phyloP scores from a whole-genome alignment of 192 early-diverging fungal species.

The Podila minutissima region DNA sequence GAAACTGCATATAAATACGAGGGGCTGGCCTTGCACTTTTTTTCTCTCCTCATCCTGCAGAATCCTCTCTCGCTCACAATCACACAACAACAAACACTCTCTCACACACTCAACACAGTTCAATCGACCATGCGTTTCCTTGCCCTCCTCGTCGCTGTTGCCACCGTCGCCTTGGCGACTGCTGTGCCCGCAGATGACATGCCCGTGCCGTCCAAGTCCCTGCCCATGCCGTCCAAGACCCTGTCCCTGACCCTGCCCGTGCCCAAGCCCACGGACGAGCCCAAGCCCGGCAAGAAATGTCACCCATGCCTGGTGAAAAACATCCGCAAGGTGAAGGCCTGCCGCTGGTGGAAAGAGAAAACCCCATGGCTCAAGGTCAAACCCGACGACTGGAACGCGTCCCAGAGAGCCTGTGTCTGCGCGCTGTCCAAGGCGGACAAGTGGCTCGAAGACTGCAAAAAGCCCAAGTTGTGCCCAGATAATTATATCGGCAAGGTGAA shows the following conservation, averaged over 20 bases:
- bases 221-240: no score
- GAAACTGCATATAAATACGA: no score
- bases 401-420: conserved; percentile 1
- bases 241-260: no score
- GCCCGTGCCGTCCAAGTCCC: neutral
- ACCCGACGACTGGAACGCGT: neutral
- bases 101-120: neutral
- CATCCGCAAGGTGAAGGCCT: neutral
- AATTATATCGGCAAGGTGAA: neutral
- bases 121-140: conserved; percentile 21
- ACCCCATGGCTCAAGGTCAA: neutral
- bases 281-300: neutral
- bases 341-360: neutral
- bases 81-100: neutral
- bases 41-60: neutral
- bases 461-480: neutral
- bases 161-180: neutral
- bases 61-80: neutral
- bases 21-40: no score
- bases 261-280: no score
- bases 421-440: neutral
- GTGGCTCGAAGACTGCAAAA: neutral
- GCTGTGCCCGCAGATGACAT: neutral
- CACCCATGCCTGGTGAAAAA: neutral
- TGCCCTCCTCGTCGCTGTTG: conserved; percentile 2